Evolutionary conservation across 768 basidiomycete species (phyloP).

Genomic region (Cyathus striatus): DNA sequence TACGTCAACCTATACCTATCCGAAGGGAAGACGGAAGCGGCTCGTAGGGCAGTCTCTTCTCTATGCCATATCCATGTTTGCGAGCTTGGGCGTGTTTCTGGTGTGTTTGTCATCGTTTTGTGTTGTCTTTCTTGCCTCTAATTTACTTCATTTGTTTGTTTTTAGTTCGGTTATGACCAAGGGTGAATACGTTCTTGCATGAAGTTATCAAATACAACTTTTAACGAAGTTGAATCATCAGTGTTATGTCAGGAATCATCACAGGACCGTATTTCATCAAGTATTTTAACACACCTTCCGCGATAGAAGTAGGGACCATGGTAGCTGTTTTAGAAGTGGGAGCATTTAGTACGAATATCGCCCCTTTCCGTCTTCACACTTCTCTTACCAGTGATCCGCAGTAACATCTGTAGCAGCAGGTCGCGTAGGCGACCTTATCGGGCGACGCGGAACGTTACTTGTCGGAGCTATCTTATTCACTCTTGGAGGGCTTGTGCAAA

Average conservation of each 20-base stretch:
- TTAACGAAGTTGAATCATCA: conserved; percentile 18
- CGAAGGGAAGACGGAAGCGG: too few relatives aligned
- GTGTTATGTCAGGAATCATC: conserved; percentile 84
- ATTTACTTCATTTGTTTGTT: conserved; percentile 6
- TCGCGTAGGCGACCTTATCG: conserved; percentile 70
- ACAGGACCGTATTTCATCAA: conserved; percentile 74
- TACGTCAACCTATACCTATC: too few relatives aligned
- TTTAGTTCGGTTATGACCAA: conserved; percentile 75
- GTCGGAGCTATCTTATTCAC: conserved; percentile 72
- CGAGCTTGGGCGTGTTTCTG: conserved; percentile 73
- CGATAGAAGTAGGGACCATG: conserved; percentile 76
- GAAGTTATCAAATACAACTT: conserved; percentile 4
- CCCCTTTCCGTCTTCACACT: neutral
- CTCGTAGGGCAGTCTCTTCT: conserved; percentile 68
- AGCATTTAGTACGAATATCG: conserved; percentile 57
- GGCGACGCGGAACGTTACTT: conserved; percentile 70
- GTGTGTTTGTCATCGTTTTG: conserved; percentile 32
- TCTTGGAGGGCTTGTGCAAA: conserved; percentile 71
- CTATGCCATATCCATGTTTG: conserved; percentile 69
- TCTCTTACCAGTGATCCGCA: conserved; percentile 15
- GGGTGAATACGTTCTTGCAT: conserved; percentile 36
- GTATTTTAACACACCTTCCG: conserved; percentile 68
- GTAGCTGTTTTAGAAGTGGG: conserved; percentile 88
- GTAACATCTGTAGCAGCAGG: conserved; percentile 80
- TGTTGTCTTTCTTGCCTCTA: conserved; percentile 11